phyloP scores from a whole-genome alignment of 331 rosid genomes.

The Rhamnella rubrinervis region DNA sequence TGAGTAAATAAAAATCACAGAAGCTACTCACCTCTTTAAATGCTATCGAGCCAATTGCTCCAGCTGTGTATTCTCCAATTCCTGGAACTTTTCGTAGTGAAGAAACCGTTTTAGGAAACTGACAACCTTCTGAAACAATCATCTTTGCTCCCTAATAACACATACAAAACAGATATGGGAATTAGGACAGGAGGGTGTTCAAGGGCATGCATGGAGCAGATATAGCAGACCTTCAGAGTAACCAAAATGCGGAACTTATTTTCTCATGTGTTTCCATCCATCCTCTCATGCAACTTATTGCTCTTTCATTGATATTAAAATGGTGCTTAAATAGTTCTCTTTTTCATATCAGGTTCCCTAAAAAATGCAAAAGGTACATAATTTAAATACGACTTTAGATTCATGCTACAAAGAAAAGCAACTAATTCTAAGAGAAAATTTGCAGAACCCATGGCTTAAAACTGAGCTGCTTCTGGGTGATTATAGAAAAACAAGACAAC shows the following conservation, averaged over 20 bases:
- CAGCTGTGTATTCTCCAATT: constrained; percentile 89
- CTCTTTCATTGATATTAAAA: not conserved
- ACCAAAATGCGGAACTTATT: too few species aligned
- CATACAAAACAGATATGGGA: constrained; percentile 18
- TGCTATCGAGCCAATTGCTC: constrained; percentile 93
- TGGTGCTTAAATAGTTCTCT: too few species aligned
- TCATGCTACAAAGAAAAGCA: too few species aligned
- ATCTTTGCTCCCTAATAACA: constrained; percentile 73
- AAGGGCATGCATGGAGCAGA: not conserved
- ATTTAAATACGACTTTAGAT: too few species aligned
- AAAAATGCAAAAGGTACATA: too few species aligned
- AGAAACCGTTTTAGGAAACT: constrained; percentile 70
- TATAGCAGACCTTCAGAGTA: too few species aligned
- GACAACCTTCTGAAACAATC: constrained; percentile 64
- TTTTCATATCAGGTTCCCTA: too few species aligned
- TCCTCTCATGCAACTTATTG: not conserved
- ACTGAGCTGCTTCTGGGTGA: not conserved
- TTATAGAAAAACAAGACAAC: not conserved
- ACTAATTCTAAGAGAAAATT: too few species aligned
- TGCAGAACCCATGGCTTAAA: not conserved
- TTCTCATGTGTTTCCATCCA: too few species aligned
- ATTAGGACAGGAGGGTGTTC: not conserved
- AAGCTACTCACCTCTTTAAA: constrained; percentile 64
- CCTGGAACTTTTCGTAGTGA: constrained; percentile 60
- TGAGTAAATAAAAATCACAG: constrained; percentile 24